Percentiles rank a stretch among this genome's conserved stretches.
These are phyloP conservation scores for Iris pallida DNA, from an alignment of 116 monocot genomes.

Conservation along the genomic window DNA sequence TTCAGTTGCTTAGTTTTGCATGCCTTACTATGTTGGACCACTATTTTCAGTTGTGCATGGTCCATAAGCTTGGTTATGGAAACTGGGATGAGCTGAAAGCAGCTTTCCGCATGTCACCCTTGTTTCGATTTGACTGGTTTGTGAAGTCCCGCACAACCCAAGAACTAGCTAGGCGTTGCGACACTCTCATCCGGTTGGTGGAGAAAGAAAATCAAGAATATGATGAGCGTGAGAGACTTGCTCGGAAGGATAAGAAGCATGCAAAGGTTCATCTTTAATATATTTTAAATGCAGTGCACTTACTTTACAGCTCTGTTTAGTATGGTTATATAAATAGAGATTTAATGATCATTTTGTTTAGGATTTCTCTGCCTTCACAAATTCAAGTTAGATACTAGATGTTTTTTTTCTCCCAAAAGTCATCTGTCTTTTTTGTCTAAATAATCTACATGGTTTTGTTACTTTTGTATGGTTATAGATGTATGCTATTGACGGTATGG, in stretches of 20 bases:
- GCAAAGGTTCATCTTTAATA: slow-evolving; percentile 44
- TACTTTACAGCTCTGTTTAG: too few species aligned
- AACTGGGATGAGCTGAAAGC: slow-evolving; percentile 96
- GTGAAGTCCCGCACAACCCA: slow-evolving; percentile 96
- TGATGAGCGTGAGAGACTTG: slow-evolving; percentile 84
- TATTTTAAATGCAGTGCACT: too few species aligned
- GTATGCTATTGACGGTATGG: too few species aligned
- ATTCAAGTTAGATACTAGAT: too few species aligned
- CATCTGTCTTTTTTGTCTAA: too few species aligned
- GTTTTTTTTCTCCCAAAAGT: too few species aligned
- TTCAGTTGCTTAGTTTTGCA: background rate
- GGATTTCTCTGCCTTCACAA: too few species aligned
- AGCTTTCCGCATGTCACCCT: slow-evolving; percentile 79
- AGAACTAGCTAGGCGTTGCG: slow-evolving; percentile 88
- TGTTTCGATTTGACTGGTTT: slow-evolving; percentile 99
- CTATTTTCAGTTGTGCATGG: slow-evolving; percentile 79
- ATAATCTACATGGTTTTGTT: too few species aligned
- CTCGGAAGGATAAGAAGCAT: slow-evolving; percentile 76
- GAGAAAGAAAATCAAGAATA: slow-evolving; percentile 97
- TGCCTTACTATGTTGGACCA: background rate
- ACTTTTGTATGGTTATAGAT: too few species aligned
- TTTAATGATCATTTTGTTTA: too few species aligned
- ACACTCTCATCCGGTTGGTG: slow-evolving; percentile 86
- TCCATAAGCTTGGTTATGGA: slow-evolving; percentile 95
- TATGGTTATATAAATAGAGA: too few species aligned